A percentile compares a stretch with the other conserved stretches of the same genome.
These are phyloP conservation scores for Calocybe gambosa DNA, from an alignment of 1,284 basidiomycete genomes.

Conservation along the genomic window DNA sequence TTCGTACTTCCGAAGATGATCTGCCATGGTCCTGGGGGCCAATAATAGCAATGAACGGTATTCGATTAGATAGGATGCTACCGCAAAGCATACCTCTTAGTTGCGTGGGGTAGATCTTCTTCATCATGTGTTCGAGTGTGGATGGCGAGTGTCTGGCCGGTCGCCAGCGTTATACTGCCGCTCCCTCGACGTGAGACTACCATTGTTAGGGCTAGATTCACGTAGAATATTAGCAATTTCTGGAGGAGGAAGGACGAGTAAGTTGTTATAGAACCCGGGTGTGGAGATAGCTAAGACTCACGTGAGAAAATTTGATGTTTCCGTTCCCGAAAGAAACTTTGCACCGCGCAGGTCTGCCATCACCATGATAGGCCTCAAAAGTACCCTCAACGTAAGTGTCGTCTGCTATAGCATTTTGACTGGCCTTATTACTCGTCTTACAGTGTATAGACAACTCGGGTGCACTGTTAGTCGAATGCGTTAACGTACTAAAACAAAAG, in stretches of 20 bases:
- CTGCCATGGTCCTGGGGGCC: conserved; percentile 69
- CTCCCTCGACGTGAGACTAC: conserved; percentile 68
- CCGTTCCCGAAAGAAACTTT: conserved; percentile 4
- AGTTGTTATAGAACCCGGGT: conserved; percentile 1
- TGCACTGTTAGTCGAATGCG: conserved; percentile 91
- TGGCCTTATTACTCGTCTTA: neutral
- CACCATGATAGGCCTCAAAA: conserved; percentile 89
- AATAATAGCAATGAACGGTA: conserved; percentile 15
- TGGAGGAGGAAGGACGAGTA: conserved; percentile 8
- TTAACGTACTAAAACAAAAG: conserved; percentile 96
- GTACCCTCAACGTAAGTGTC: conserved; percentile 70
- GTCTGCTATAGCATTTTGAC: conserved; percentile 2
- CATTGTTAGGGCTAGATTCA: conserved; percentile 30
- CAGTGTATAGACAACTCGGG: conserved; percentile 99
- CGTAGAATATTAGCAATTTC: neutral
- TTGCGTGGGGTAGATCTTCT: conserved; percentile 80
- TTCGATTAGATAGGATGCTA: neutral
- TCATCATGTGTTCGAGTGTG: conserved; percentile 77
- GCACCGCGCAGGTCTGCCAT: too few relatives aligned
- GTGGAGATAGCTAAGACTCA: conserved; percentile 3
- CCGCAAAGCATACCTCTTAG: conserved; percentile 58
- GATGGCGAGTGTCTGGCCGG: conserved; percentile 70
- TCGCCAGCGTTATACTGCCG: conserved; percentile 64
- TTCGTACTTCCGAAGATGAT: conserved; percentile 86
- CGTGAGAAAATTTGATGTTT: conserved; percentile 18